These are phyloP conservation scores for Capronia coronata DNA, from an alignment of 2,329 filamentous ascomycete genomes.

Conservation along the genomic window DNA sequence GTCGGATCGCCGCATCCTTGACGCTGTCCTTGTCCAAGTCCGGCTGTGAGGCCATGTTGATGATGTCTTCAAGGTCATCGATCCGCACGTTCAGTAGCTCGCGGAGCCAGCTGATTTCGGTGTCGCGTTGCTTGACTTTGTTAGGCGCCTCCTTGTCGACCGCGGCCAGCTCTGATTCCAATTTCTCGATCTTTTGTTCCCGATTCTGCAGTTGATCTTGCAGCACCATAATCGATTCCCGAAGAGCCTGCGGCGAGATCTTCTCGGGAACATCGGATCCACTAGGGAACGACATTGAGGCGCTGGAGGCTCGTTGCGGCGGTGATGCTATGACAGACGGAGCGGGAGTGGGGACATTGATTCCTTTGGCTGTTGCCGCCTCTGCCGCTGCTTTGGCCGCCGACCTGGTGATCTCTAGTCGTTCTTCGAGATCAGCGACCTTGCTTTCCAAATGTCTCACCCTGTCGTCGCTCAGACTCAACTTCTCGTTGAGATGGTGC, in stretches of 20 bases:
- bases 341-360: conserved; percentile 29
- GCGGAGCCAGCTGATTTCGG: conserved; percentile 90
- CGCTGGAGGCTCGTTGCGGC: conserved; percentile 40
- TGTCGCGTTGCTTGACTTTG: conserved; percentile 85
- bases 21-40: conserved; percentile 71
- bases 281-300: conserved; percentile 42
- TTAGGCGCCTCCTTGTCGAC: conserved; percentile 69
- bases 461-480: conserved; percentile 77
- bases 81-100: conserved; percentile 86
- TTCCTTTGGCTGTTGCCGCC: conserved; percentile 56
- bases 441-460: conserved; percentile 80
- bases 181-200: conserved; percentile 79
- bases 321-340: conserved; percentile 34
- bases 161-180: conserved; percentile 64
- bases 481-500: conserved; percentile 69
- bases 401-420: conserved; percentile 80
- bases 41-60: conserved; percentile 67
- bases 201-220: conserved; percentile 96
- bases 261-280: conserved; percentile 62
- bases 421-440: conserved; percentile 77
- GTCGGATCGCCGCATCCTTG: conserved; percentile 83
- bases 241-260: conserved; percentile 87
- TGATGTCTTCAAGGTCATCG: conserved; percentile 87
- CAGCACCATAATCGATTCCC: conserved; percentile 91
- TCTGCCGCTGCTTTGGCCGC: conserved; percentile 76